A percentile compares a stretch with the other conserved stretches of the same genome.
Conservation (phyloP, 2,329 filamentous ascomycete species). For the Penicillium corylophilum region DNA sequence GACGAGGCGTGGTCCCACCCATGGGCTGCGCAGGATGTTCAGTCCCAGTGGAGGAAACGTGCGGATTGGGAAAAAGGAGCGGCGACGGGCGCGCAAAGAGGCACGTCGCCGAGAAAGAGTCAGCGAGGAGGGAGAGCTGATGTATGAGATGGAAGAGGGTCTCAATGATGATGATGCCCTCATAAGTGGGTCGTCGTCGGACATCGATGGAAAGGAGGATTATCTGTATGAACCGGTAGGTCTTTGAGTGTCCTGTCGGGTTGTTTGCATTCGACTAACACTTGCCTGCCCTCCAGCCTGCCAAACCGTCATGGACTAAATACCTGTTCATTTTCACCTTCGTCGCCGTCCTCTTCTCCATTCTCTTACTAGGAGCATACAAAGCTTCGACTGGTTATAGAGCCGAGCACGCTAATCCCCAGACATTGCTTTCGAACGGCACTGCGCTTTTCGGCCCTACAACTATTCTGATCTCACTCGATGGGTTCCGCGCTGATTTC, state of each 20-base stretch:
- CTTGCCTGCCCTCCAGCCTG: conserved; percentile 18
- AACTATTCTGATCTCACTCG: conserved; percentile 88
- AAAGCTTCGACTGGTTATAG: conserved; percentile 49
- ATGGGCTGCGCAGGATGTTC: conserved; percentile 43
- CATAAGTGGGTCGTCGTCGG: conserved; percentile 61
- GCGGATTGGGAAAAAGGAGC: conserved; percentile 53
- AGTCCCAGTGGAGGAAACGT: conserved; percentile 47
- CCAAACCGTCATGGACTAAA: conserved; percentile 30
- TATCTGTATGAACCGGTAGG: conserved; percentile 31
- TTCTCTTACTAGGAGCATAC: conserved; percentile 57
- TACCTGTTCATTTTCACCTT: conserved; percentile 44
- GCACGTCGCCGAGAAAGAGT: conserved; percentile 48
- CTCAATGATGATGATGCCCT: conserved; percentile 60
- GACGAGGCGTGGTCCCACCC: conserved; percentile 39
- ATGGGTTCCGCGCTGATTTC: conserved; percentile 95
- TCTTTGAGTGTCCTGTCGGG: conserved; percentile 1
- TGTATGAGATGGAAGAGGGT: conserved; percentile 91
- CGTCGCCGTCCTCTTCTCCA: conserved; percentile 54
- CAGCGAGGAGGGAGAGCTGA: conserved; percentile 70
- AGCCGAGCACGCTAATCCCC: conserved; percentile 22
- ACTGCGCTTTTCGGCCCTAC: conserved; percentile 87
- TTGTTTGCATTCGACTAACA: conserved; percentile 14
- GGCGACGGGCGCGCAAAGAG: conserved; percentile 50
- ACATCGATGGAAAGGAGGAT: conserved; percentile 45
- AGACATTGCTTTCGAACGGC: conserved; percentile 64